Evolutionary conservation across 371 early-diverging fungal genomes (phyloP).

Genomic region (Entomophthora muscae): DNA sequence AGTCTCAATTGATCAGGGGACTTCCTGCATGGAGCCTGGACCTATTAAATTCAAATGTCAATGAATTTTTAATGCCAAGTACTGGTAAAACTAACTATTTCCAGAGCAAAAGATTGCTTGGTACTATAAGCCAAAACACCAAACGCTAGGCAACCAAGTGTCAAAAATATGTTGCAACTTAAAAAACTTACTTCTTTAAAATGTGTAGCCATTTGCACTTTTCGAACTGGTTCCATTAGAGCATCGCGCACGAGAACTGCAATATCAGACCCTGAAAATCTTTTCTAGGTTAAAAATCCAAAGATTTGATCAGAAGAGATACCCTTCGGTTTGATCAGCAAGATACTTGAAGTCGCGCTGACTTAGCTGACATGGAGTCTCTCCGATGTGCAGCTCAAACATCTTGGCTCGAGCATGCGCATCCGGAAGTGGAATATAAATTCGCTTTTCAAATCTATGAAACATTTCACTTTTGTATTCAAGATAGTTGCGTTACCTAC

Average conservation of each 20-base stretch:
- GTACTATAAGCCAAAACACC: too few relatives aligned
- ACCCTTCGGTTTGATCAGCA: conserved; percentile 74
- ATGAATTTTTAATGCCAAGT: not conserved
- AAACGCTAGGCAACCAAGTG: too few relatives aligned
- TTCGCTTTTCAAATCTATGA: conserved; percentile 86
- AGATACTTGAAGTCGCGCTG: conserved; percentile 49
- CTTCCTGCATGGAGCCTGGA: conserved; percentile 37
- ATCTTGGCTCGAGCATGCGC: conserved; percentile 68
- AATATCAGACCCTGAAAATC: conserved; percentile 89
- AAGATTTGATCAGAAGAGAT: conserved; percentile 2
- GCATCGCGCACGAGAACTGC: conserved; percentile 87
- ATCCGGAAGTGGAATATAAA: conserved; percentile 92
- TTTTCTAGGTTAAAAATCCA: conserved; percentile 9
- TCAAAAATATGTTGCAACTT: too few relatives aligned
- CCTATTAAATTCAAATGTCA: conserved; percentile 12
- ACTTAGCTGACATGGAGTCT: conserved; percentile 63
- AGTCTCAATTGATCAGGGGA: conserved; percentile 27
- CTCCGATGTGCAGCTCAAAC: conserved; percentile 80
- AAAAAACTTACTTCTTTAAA: conserved; percentile 52
- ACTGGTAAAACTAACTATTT: too few relatives aligned
- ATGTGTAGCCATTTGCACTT: conserved; percentile 90
- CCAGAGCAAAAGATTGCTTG: too few relatives aligned
- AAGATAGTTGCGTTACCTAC: conserved; percentile 33
- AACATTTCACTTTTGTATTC: not conserved
- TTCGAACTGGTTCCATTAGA: conserved; percentile 89